phyloP scores from a whole-genome alignment of 2,329 filamentous ascomycete species.

The Pseudopyricularia cyperi region DNA sequence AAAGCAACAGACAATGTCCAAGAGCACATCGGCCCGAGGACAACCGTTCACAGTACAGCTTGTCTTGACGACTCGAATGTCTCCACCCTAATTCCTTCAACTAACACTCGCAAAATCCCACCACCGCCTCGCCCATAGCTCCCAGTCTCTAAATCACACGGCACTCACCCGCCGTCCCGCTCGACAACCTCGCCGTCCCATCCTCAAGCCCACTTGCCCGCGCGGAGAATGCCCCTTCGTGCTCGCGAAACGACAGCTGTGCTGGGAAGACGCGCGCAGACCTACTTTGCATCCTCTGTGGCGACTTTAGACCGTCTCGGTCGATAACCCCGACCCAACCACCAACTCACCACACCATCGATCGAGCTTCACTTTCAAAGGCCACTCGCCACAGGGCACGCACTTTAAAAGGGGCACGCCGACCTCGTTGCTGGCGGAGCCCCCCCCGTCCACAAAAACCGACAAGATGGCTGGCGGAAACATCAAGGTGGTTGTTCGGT shows the following conservation, averaged over 20 bases:
- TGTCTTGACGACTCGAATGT: background rate
- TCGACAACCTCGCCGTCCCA: background rate
- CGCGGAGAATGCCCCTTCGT: background rate
- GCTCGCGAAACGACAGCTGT: background rate
- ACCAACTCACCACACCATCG: background rate
- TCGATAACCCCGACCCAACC: background rate
- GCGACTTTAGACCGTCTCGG: background rate
- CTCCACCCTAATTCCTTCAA: background rate
- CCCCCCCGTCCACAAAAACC: constrained; percentile 1
- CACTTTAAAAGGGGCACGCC: background rate
- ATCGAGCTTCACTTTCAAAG: background rate
- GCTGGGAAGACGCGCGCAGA: background rate
- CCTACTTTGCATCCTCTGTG: background rate
- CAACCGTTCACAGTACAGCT: background rate
- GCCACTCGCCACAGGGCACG: background rate
- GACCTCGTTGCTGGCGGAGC: constrained; percentile 2
- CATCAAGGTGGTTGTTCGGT: constrained; percentile 98
- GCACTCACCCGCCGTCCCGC: background rate
- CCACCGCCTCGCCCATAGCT: background rate
- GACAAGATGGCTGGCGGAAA: constrained; percentile 67
- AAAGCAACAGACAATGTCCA: background rate
- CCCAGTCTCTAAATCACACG: background rate
- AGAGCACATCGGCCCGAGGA: background rate
- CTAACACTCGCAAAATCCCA: background rate
- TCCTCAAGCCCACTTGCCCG: background rate